Base-by-base conservation (phyloP, 805 yeast species). In the Starmerella geochares region DNA sequence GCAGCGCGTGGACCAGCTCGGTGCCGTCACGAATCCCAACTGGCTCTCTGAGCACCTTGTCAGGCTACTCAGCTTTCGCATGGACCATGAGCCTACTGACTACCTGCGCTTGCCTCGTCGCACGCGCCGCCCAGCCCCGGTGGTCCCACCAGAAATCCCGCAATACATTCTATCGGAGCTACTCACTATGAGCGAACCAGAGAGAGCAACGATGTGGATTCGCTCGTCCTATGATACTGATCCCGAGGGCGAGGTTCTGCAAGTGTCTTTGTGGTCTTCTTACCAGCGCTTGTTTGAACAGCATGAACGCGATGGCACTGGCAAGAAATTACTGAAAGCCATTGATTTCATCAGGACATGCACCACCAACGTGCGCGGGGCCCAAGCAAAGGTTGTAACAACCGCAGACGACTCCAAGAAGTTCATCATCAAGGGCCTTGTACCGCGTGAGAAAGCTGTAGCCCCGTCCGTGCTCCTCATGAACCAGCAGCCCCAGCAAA, bases 261-360 rank as follows among this genome's bases (percentile, higher is more conserved):
- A 92, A 67, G 88, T 92, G 23, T 83, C 94, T 17, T 74, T 92
- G 39, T 92, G 98, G 98, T 86, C 87, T 65, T 79, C 95, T 0
- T 92, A 92, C 67, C 97, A 92, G 65, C 71, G 79, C 13, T 92
- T 83, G 63, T 92, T 92, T 60, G 82, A 82, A 53, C 75, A 74
- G 48, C 77, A 76, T 48, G 71, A 70, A 31, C 66, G 69, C 39
- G 71, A 68, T 27, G 75, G 80, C 59, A 72, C 76, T 33, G 64
- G 66, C 13, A 71, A 74, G 49, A 77, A 79, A 57, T 69, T 90
- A 45, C 72, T 90, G 28, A 95, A 96, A 0, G 98, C 98, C 0
- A 96, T 92, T 11, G 97, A 92, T 57, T 92, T 92, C 65, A 92
- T 92, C 64, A 86, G 90, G 60, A 90, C 92, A 62, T 97, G 90